Percentiles rank a stretch among this genome's conserved stretches.
phyloP scores from a whole-genome alignment of 495 filamentous ascomycete species.

The Penicillium atrosanguineum region DNA sequence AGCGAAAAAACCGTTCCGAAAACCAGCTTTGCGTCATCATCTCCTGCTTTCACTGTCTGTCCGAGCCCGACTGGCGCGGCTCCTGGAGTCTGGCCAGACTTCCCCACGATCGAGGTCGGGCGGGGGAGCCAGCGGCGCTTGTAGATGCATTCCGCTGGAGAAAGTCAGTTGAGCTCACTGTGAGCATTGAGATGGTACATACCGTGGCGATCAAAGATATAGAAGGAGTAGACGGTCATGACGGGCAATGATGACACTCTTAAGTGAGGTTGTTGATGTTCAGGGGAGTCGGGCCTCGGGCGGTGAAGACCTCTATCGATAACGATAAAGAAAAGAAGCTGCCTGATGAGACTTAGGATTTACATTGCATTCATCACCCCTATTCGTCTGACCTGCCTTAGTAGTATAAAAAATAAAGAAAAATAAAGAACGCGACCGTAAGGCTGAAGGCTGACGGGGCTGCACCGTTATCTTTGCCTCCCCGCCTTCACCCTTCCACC shows the following conservation, averaged over 20 bases:
- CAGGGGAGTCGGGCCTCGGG: slow-evolving; percentile 20
- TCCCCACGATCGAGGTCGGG: slow-evolving; percentile 43
- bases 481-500: slow-evolving; percentile 17
- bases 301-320: slow-evolving; percentile 20
- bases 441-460: slow-evolving; percentile 20
- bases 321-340: slow-evolving; percentile 21
- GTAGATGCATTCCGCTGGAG: slow-evolving; percentile 93
- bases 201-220: slow-evolving; percentile 99
- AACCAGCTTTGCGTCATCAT: slow-evolving; percentile 93
- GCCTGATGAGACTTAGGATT: slow-evolving; percentile 8
- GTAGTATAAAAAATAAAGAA: too few species aligned
- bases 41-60: slow-evolving; percentile 55
- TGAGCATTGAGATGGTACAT: slow-evolving; percentile 6
- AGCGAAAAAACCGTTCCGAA: slow-evolving; percentile 96
- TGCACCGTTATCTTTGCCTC: slow-evolving; percentile 20
- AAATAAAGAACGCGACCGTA: too few species aligned
- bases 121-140: slow-evolving; percentile 70
- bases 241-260: slow-evolving; percentile 16
- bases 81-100: slow-evolving; percentile 33
- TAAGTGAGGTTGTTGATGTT: slow-evolving; percentile 22
- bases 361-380: neutral
- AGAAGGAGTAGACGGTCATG: slow-evolving; percentile 96
- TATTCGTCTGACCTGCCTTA: neutral
- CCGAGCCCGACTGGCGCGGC: slow-evolving; percentile 34
- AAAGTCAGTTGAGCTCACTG: neutral